Conservation (phyloP, 2,329 filamentous ascomycete genomes). For the Bipolaris victoriae region DNA sequence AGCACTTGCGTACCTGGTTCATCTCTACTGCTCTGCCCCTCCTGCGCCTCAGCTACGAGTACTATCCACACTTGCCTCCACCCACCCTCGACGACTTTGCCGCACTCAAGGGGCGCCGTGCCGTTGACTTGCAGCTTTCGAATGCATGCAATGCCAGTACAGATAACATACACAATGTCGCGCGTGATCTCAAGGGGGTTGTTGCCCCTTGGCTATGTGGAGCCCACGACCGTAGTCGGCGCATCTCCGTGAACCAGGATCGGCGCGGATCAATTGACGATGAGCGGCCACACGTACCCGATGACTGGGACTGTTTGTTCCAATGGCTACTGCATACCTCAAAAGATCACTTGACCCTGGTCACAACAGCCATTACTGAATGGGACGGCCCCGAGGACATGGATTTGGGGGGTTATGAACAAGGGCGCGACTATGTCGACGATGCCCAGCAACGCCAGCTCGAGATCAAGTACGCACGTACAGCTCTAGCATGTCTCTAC, state of each 20-base stretch:
- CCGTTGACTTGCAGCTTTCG: conserved; percentile 65
- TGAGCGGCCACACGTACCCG: conserved; percentile 28
- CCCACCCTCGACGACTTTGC: conserved; percentile 70
- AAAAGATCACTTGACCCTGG: conserved; percentile 64
- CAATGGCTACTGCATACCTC: conserved; percentile 70
- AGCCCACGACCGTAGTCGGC: conserved; percentile 63
- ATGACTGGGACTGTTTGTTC: conserved; percentile 72
- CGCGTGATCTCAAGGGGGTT: conserved; percentile 70
- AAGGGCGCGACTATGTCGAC: conserved; percentile 60
- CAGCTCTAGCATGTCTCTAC: conserved; percentile 72
- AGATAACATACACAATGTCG: conserved; percentile 50
- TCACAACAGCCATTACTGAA: conserved; percentile 68
- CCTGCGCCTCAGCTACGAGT: conserved; percentile 71
- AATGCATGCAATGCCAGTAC: conserved; percentile 25
- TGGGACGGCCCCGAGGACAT: conserved; percentile 77
- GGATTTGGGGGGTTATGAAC: conserved; percentile 67
- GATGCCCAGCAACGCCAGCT: conserved; percentile 67
- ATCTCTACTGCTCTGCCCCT: conserved; percentile 73
- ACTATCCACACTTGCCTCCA: conserved; percentile 62
- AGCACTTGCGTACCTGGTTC: conserved; percentile 70
- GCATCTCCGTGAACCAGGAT: conserved; percentile 49
- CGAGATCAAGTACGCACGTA: conserved; percentile 69
- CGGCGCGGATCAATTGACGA: conserved; percentile 46
- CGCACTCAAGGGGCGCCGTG: conserved; percentile 63
- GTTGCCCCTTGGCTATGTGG: conserved; percentile 77